Percentiles rank a stretch among this genome's conserved stretches.
These are phyloP conservation scores for Gossypium longicalyx DNA, from an alignment of 345 rosid genomes.

Conservation along the genomic window DNA sequence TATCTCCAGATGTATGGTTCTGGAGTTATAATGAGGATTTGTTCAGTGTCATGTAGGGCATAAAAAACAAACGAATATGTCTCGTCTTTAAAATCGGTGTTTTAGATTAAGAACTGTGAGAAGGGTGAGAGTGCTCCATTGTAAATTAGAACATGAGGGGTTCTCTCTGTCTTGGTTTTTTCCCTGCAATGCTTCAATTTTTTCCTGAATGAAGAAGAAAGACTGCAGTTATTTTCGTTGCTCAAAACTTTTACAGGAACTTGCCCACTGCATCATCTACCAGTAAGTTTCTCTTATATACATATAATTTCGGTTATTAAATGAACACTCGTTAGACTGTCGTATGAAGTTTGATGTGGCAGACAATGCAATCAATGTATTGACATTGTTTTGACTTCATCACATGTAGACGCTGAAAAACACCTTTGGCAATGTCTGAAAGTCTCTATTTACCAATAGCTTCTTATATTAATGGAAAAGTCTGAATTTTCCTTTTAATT, in stretches of 20 bases:
- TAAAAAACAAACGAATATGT: slow-evolving; percentile 1
- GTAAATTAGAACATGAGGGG: slow-evolving; percentile 30
- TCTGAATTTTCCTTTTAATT: too few relatives aligned
- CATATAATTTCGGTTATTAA: too few relatives aligned
- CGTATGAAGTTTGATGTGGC: too few relatives aligned
- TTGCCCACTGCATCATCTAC: background rate
- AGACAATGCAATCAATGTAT: too few relatives aligned
- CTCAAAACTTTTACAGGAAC: background rate
- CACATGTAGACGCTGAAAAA: too few relatives aligned
- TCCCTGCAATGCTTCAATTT: slow-evolving; percentile 9
- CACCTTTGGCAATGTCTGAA: too few relatives aligned
- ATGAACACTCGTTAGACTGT: too few relatives aligned
- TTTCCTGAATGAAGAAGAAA: slow-evolving; percentile 6
- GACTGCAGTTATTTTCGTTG: background rate
- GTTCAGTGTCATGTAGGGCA: background rate
- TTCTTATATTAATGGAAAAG: too few relatives aligned
- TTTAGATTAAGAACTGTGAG: slow-evolving; percentile 6
- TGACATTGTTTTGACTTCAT: too few relatives aligned
- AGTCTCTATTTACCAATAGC: too few relatives aligned
- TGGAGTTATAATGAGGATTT: slow-evolving; percentile 6
- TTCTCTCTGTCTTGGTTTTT: slow-evolving; percentile 9
- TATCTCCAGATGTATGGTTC: background rate
- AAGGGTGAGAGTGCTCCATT: slow-evolving; percentile 19
- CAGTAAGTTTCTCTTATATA: too few relatives aligned
- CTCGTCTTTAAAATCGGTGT: background rate